phyloP scores from a whole-genome alignment of 2,329 filamentous ascomycete species.

The Endoconidiophora laricicola region DNA sequence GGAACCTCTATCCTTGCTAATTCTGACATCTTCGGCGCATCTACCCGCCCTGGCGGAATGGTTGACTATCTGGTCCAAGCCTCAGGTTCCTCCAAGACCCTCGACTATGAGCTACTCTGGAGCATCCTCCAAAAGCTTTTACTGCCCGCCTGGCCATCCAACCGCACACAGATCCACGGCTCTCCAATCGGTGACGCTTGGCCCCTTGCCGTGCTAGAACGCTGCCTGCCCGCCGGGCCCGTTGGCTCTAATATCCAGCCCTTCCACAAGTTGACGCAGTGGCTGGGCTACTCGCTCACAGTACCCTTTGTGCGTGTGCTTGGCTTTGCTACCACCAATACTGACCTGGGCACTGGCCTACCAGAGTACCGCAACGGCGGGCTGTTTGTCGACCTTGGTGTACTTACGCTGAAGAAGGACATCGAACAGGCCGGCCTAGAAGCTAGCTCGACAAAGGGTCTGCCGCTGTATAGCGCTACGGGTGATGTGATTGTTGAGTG shows the following conservation, averaged over 20 bases:
- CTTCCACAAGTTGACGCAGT: conserved; percentile 51
- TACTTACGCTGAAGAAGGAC: conserved; percentile 32
- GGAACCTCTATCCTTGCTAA: conserved; percentile 25
- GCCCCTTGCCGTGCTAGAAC: conserved; percentile 23
- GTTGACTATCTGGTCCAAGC: conserved; percentile 26
- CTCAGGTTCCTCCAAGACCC: conserved; percentile 16
- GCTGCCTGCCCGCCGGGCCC: conserved; percentile 2
- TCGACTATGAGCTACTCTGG: conserved; percentile 28
- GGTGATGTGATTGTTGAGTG: conserved; percentile 45
- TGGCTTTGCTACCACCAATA: conserved; percentile 32
- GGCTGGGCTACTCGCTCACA: conserved; percentile 58
- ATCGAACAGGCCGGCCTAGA: conserved; percentile 26
- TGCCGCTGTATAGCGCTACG: conserved; percentile 34
- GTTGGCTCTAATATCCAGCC: conserved; percentile 25
- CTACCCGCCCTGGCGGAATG: conserved; percentile 29
- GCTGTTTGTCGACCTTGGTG: conserved; percentile 44
- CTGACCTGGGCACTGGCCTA: conserved; percentile 44
- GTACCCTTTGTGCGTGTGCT: conserved; percentile 42
- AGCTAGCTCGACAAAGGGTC: conserved; percentile 20
- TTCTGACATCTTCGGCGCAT: conserved; percentile 24
- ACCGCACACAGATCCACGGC: conserved; percentile 32
- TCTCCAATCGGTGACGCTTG: conserved; percentile 33
- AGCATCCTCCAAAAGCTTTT: conserved; percentile 26
- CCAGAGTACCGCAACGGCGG: conserved; percentile 60
- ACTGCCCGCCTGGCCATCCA: conserved; percentile 31